Base-by-base conservation (phyloP, 768 basidiomycete species). In the Stropharia rugosoannulata region DNA sequence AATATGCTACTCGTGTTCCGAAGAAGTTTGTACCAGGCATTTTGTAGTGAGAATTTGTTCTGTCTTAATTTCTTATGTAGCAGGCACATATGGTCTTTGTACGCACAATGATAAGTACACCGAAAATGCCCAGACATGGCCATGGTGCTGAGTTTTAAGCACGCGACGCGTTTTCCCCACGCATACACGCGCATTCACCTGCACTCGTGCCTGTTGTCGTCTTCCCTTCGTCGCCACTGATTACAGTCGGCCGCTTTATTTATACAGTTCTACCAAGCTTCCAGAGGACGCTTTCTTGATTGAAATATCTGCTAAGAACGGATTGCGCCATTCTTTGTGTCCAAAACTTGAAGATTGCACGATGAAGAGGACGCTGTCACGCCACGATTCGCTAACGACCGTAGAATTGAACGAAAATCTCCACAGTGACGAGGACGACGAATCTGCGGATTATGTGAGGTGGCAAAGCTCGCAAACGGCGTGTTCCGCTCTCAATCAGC, bases 11-110 rank as follows among this genome's bases (percentile, higher is more conserved):
- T 49, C 64, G 57, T 35, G 78, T 79, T 9, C 73, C 66, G 10
- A 75, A 67, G 51, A 74, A 58, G 54, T 66, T 80, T 35, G 56
- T 79, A 54, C 79, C 79, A 2, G 68, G 73, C 18, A 44, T 79
- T 32, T 32, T 62, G 18, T 67, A 56, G 57, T 25, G 9, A 16
- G 43, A 11, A 25, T n/a, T 11, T 1, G 22, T 22, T 25, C 15
- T n/a, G 7, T 27, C 29, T 22, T 46, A n/a, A 15, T 6, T 12
- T 15, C 6, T 18, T 46, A 25, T 46, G 22, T 29, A 45, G 18
- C 7, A 13, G 3, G 8, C 19, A 10, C 22, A 27, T 27, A n/a
- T 27, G 22, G 16, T 46, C 42, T 16, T 18, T 43, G n/a, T 10
- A 43, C 22, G 12, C 11, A 18, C 10, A 5, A 1, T 42, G 5